Conservation (phyloP, 2,329 filamentous ascomycete genomes). For the Calonectria leucothoes region DNA sequence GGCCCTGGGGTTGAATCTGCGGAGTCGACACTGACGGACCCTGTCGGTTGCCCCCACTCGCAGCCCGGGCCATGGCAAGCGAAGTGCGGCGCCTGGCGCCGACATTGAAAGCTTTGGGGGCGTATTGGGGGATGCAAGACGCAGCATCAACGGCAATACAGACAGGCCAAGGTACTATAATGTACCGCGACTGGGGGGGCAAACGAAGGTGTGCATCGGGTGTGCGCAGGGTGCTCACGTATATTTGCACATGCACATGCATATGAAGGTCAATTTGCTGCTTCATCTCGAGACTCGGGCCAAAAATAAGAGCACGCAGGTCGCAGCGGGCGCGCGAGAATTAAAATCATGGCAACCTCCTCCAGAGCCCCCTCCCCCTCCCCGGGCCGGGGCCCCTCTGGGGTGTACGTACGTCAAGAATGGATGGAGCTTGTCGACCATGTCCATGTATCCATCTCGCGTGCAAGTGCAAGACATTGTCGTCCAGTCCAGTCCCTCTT, state of each 20-base stretch:
- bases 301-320: not conserved
- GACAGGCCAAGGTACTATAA: not conserved
- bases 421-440: slow-evolving; percentile 1
- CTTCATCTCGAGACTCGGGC: not conserved
- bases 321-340: not conserved
- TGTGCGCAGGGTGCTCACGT: not conserved
- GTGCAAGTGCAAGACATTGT: slow-evolving; percentile 7
- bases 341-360: slow-evolving; percentile 5
- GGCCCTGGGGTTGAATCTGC: not conserved
- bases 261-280: not conserved
- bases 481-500: not conserved
- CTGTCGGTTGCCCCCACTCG: not conserved
- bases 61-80: not conserved
- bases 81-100: not conserved
- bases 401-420: slow-evolving; percentile 11
- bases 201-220: not conserved
- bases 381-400: not conserved
- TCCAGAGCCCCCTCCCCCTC: not conserved
- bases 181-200: not conserved
- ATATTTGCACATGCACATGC: not conserved
- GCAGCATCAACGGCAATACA: not conserved
- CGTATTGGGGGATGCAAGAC: not conserved
- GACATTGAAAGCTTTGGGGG: not conserved
- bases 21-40: not conserved
- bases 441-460: not conserved